Evolutionary conservation across 768 basidiomycete genomes (phyloP).

Genomic region (Auricularia cornea): DNA sequence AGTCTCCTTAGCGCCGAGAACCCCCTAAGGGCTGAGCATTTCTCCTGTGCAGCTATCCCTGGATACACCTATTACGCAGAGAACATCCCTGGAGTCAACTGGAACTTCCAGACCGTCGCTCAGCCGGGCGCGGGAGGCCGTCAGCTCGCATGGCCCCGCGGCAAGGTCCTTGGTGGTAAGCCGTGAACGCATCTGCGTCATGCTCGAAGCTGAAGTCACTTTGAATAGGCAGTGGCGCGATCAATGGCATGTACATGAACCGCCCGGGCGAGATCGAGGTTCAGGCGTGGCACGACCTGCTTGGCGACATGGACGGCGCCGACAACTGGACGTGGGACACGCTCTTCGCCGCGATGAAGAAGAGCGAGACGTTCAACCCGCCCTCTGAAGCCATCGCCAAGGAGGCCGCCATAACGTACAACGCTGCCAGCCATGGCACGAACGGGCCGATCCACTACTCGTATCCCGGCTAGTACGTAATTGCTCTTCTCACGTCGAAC

Average conservation of each 20-base stretch:
- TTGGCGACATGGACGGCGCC: conserved; percentile 25
- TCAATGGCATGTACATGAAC: conserved; percentile 63
- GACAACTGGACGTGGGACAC: conserved; percentile 39
- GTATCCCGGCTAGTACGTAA: conserved; percentile 14
- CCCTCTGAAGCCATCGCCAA: conserved; percentile 34
- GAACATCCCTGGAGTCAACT: conserved; percentile 37
- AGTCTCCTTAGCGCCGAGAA: neutral
- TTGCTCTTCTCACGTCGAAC: conserved; percentile 15
- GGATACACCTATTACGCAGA: conserved; percentile 41
- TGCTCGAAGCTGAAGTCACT: neutral
- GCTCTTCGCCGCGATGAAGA: conserved; percentile 38
- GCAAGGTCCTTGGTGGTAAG: conserved; percentile 62
- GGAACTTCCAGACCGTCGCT: conserved; percentile 41
- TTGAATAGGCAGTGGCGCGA: conserved; percentile 29
- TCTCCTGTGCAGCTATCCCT: conserved; percentile 34
- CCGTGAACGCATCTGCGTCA: conserved; percentile 3
- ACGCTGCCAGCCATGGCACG: conserved; percentile 40
- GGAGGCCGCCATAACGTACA: conserved; percentile 37
- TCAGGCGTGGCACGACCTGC: conserved; percentile 38
- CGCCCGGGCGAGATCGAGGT: conserved; percentile 43
- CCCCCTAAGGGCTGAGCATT: too few species aligned
- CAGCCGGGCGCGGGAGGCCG: conserved; percentile 40
- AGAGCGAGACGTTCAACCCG: conserved; percentile 48
- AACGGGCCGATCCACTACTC: conserved; percentile 40
- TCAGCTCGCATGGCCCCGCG: conserved; percentile 47